Evolutionary conservation across 2,329 filamentous ascomycete species (phyloP).

Genomic region (Tolypocladium capitatum): DNA sequence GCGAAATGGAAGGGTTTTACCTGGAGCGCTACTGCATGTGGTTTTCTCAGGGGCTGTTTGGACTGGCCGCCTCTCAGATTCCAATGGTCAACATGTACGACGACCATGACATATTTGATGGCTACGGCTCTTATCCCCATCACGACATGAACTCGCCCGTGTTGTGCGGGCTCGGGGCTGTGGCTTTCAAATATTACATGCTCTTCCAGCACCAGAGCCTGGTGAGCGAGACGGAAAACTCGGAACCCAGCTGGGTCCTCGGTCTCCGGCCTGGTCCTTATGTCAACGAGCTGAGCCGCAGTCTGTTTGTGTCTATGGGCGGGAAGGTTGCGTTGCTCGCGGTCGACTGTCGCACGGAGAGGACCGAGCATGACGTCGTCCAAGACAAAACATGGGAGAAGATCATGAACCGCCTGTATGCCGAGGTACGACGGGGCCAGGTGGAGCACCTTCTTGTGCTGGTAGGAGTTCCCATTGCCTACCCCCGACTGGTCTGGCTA

Average conservation of each 20-base stretch:
- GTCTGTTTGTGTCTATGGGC: conserved; percentile 74
- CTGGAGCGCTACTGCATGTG: conserved; percentile 80
- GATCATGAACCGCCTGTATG: conserved; percentile 74
- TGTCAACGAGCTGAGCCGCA: conserved; percentile 75
- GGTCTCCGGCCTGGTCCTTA: conserved; percentile 74
- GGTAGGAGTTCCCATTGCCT: conserved; percentile 71
- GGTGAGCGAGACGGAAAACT: conserved; percentile 61
- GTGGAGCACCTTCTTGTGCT: conserved; percentile 85
- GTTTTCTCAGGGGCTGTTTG: conserved; percentile 92
- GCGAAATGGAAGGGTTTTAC: conserved; percentile 80
- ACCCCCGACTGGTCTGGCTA: conserved; percentile 59
- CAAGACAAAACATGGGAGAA: conserved; percentile 71
- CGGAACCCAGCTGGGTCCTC: conserved; percentile 85
- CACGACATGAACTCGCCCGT: conserved; percentile 85
- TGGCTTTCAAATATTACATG: conserved; percentile 98
- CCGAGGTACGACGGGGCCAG: conserved; percentile 68
- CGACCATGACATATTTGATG: conserved; percentile 85
- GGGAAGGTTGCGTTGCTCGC: conserved; percentile 69
- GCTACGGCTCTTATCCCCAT: conserved; percentile 85
- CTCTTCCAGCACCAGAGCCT: conserved; percentile 95
- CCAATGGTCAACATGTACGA: conserved; percentile 98
- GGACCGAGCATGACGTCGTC: conserved; percentile 70
- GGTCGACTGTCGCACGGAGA: conserved; percentile 82
- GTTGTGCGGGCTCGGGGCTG: conserved; percentile 75
- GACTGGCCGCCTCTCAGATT: conserved; percentile 86